Evolutionary conservation across 2,329 filamentous ascomycete genomes (phyloP).

Genomic region (Saccharata proteae): DNA sequence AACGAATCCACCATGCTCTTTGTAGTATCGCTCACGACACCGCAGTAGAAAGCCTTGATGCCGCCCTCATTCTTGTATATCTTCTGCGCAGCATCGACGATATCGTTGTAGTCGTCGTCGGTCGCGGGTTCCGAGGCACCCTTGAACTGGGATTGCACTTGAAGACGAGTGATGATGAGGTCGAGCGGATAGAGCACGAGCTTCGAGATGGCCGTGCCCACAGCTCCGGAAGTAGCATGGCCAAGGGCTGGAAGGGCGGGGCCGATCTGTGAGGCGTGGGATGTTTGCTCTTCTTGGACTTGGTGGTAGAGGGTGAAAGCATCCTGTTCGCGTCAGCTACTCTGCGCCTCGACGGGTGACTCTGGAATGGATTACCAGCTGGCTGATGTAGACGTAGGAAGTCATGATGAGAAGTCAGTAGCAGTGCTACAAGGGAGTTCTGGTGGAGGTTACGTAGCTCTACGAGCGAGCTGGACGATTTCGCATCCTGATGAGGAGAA

Average conservation of each 20-base stretch:
- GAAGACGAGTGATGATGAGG: slow-evolving; percentile 68
- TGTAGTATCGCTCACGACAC: slow-evolving; percentile 29
- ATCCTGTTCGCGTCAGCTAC: slow-evolving; percentile 23
- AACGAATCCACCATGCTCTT: slow-evolving; percentile 57
- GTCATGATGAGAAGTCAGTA: too few relatives aligned
- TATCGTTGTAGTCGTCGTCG: slow-evolving; percentile 46
- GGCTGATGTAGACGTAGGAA: slow-evolving; percentile 21
- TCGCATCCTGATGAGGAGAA: too few relatives aligned
- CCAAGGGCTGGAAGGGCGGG: slow-evolving; percentile 59
- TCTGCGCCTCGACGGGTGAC: background rate
- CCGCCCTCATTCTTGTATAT: slow-evolving; percentile 65
- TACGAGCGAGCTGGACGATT: too few relatives aligned
- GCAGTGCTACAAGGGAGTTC: too few relatives aligned
- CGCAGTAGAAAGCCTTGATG: slow-evolving; percentile 51
- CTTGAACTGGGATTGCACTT: slow-evolving; percentile 56
- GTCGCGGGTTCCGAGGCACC: slow-evolving; percentile 18
- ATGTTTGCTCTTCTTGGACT: slow-evolving; percentile 22
- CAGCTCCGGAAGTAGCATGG: slow-evolving; percentile 68
- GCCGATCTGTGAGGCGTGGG: slow-evolving; percentile 17
- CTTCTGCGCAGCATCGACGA: slow-evolving; percentile 56
- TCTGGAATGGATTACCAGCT: slow-evolving; percentile 9
- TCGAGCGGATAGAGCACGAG: slow-evolving; percentile 70
- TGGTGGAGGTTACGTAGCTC: too few relatives aligned
- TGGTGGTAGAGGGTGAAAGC: slow-evolving; percentile 31
- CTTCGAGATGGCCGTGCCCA: slow-evolving; percentile 69